Evolutionary conservation across 208 protist species (phyloP), one percentile per base, ranked within the genome.

Genomic region (Crithidia thermophila): DNA sequence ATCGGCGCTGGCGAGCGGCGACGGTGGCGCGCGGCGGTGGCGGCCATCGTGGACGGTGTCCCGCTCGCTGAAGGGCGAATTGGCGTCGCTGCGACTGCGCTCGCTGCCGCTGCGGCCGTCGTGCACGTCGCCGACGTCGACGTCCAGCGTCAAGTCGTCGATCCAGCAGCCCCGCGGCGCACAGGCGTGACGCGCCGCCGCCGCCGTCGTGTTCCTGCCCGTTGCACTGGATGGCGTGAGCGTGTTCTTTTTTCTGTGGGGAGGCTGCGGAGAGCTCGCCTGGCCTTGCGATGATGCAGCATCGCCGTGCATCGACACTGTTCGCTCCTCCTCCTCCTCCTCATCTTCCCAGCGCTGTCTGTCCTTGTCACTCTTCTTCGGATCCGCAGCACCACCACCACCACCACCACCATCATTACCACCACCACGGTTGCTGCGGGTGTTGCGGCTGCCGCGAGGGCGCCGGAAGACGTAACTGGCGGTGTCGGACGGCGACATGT

Each of bases 401-500:
- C 3, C 49, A 25, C 16, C 49, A 55, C 5, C 14, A 13, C 49
- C n/a, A 18, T 23, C 49, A n/a, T 23, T 9, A 16, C 16, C 39
- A 43, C 39, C 39, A 43, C 39, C 39, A 49, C 46, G 14, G 42
- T 23, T 33, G 36, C 20, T 46, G 45, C 28, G 16, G 18, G 28
- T 31, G 42, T 14, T 31, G 28, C 40, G 49, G 11, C 34, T n/a
- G 5, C 36, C 16, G 25, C 20, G 31, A 51, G 4, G 11, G 7
- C 27, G 51, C 21, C 67, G 56, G 46, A 79, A 59, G 6, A 68
- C 50, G 47, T 57, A 71, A 67, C 57, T 37, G 16, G 27, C 51
- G 28, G 51, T 36, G 42, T 77, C 67, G 4, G 42, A 23, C 20
- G 60, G 55, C 18, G 58, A 70, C 67, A 88, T 72, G 51, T 82